A percentile compares a stretch with the other conserved stretches of the same genome.
phyloP scores from a whole-genome alignment of 2,329 filamentous ascomycete genomes.

The Talaromyces albobiverticillius region DNA sequence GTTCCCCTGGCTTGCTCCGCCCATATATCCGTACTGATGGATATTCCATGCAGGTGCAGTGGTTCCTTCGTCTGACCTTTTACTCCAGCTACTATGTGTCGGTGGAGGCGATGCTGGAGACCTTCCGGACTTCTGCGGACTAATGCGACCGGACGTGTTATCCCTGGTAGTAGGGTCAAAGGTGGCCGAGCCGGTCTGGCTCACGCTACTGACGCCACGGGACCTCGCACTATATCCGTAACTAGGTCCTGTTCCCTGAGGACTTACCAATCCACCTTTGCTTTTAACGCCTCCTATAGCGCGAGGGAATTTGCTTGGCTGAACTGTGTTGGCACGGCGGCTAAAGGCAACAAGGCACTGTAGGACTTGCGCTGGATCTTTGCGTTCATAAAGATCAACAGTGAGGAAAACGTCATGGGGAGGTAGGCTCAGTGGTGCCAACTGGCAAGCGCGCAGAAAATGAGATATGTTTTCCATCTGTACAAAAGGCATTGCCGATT shows the following conservation, averaged over 20 bases:
- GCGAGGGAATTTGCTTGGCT: constrained; percentile 70
- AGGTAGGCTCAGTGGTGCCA: constrained; percentile 78
- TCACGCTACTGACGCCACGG: constrained; percentile 24
- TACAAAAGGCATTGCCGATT: constrained; percentile 93
- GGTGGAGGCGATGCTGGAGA: constrained; percentile 36
- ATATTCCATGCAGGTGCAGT: constrained; percentile 97
- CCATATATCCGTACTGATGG: constrained; percentile 97
- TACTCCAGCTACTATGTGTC: constrained; percentile 86
- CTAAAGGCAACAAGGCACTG: constrained; percentile 93
- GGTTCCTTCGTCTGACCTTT: constrained; percentile 71
- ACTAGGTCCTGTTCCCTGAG: constrained; percentile 60
- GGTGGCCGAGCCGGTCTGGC: constrained; percentile 40
- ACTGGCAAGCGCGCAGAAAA: constrained; percentile 85
- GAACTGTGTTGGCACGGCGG: constrained; percentile 71
- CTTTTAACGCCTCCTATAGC: constrained; percentile 69
- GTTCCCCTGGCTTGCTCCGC: constrained; percentile 92
- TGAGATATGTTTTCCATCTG: constrained; percentile 99
- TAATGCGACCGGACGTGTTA: constrained; percentile 50
- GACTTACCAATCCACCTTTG: constrained; percentile 59
- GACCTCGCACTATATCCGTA: constrained; percentile 1
- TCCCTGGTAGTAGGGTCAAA: constrained; percentile 41
- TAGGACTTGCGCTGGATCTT: constrained; percentile 92
- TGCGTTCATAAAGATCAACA: constrained; percentile 91
- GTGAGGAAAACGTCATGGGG: constrained; percentile 96
- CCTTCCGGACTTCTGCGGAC: constrained; percentile 52